These are phyloP conservation scores for Kodamaea alishanica DNA, from an alignment of 1,139 yeast species.

Conservation along the genomic window DNA sequence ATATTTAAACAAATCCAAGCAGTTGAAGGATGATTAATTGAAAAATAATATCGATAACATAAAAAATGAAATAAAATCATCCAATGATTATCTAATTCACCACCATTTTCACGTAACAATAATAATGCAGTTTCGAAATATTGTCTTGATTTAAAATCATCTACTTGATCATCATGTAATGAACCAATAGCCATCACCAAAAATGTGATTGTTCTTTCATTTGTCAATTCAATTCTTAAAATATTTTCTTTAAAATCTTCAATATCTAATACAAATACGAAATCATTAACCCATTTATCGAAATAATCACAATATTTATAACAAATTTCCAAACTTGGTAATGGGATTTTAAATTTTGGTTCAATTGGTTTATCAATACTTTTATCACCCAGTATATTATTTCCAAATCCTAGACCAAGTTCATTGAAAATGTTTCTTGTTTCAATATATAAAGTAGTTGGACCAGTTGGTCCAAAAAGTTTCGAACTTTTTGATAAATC, in stretches of 20 bases:
- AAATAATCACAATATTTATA: constrained; percentile 16
- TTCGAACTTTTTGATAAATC: no score
- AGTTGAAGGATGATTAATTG: constrained; percentile 31
- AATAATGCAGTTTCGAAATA: constrained; percentile 8
- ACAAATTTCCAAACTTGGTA: constrained; percentile 1
- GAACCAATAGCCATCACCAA: constrained; percentile 36
- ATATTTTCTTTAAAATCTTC: constrained; percentile 23
- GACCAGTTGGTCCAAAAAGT: no score
- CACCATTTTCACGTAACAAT: constrained; percentile 5
- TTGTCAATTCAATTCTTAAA: constrained; percentile 24
- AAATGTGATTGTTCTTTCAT: constrained; percentile 26
- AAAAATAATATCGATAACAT: constrained; percentile 32
- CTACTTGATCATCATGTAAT: constrained; percentile 16
- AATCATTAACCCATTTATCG: constrained; percentile 32
- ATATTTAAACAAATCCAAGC: constrained; percentile 28
- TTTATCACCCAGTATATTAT: neutral
- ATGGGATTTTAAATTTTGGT: constrained; percentile 2
- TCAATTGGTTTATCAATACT: constrained; percentile 4
- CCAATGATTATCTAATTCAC: constrained; percentile 24
- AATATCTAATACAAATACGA: constrained; percentile 33
- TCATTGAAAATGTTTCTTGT: constrained; percentile 2
- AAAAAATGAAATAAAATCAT: constrained; percentile 36
- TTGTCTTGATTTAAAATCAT: constrained; percentile 1
- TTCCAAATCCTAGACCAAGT: neutral
- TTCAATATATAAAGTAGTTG: constrained; percentile 4